phyloP scores from a whole-genome alignment of 169 alveolate species.

The Cryptosporidium ryanae region DNA sequence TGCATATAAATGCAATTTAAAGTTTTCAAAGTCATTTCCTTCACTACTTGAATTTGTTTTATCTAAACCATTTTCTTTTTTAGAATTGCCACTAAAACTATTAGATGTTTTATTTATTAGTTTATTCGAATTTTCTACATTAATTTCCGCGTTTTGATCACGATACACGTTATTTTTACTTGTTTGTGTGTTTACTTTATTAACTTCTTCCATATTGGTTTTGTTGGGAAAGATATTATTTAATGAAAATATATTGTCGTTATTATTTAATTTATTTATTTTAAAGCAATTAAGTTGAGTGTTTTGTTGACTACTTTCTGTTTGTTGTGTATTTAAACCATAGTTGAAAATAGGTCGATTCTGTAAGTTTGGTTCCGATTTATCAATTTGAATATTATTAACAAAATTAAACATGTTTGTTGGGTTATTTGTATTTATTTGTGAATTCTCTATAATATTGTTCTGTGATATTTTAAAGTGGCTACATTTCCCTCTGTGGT shows the following conservation, averaged over 20 bases:
- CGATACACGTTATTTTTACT: too few species aligned
- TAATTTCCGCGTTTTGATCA: too few species aligned
- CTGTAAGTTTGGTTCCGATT: not conserved
- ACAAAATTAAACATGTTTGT: not conserved
- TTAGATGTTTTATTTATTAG: not conserved
- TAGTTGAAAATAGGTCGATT: conserved; percentile 14
- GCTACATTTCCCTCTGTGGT: conserved; percentile 40
- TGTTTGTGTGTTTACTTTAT: too few species aligned
- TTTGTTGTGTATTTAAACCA: conserved; percentile 7
- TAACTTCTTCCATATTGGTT: too few species aligned
- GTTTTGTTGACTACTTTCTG: conserved; percentile 40
- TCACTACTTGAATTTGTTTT: not conserved
- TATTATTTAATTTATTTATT: not conserved
- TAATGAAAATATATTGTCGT: not conserved
- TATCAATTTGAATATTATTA: conserved; percentile 3
- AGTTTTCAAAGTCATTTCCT: conserved; percentile 1
- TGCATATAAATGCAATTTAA: conserved; percentile 35
- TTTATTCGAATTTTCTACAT: not conserved
- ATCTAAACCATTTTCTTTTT: not conserved
- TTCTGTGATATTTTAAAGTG: conserved; percentile 22
- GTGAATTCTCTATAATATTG: not conserved
- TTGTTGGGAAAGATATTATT: not conserved
- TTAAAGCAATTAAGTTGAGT: not conserved
- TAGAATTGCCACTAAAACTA: too few species aligned
- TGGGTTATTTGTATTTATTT: not conserved